These are phyloP conservation scores for Cryphonectria nitschkei DNA, from an alignment of 2,329 filamentous ascomycete genomes.

Conservation along the genomic window DNA sequence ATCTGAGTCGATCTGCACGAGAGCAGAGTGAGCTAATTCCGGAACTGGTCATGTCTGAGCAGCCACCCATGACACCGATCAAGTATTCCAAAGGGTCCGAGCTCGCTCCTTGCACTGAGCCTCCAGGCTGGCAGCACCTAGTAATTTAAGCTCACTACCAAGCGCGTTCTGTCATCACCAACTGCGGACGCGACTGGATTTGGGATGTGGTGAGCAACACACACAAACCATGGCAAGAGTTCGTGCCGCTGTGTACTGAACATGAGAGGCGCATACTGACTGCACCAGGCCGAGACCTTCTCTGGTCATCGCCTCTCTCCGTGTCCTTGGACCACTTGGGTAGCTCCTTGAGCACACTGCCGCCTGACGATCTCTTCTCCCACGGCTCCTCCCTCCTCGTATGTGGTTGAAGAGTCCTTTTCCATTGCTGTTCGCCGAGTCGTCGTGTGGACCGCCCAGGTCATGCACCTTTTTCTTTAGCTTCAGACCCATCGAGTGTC, in stretches of 20 bases:
- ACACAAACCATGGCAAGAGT: background rate
- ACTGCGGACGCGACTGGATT: background rate
- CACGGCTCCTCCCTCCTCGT: background rate
- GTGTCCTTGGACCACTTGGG: background rate
- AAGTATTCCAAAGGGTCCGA: background rate
- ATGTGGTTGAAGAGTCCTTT: background rate
- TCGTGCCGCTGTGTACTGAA: conserved; percentile 1
- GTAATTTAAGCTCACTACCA: background rate
- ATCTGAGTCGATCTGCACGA: background rate
- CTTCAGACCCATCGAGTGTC: background rate
- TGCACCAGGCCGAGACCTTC: background rate
- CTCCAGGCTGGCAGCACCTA: background rate
- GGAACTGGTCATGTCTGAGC: background rate
- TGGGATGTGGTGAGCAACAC: too few relatives aligned
- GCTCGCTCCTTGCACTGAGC: background rate
- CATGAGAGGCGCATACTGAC: background rate
- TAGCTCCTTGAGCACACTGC: background rate
- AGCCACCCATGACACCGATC: background rate
- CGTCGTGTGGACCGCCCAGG: background rate
- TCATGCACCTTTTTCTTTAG: background rate
- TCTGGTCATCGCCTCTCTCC: background rate
- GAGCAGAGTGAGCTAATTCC: background rate
- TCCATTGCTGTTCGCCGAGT: background rate
- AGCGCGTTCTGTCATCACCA: background rate
- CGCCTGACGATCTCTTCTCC: background rate